phyloP scores from a whole-genome alignment of 2,329 filamentous ascomycete species.

The Monilinia polystroma region DNA sequence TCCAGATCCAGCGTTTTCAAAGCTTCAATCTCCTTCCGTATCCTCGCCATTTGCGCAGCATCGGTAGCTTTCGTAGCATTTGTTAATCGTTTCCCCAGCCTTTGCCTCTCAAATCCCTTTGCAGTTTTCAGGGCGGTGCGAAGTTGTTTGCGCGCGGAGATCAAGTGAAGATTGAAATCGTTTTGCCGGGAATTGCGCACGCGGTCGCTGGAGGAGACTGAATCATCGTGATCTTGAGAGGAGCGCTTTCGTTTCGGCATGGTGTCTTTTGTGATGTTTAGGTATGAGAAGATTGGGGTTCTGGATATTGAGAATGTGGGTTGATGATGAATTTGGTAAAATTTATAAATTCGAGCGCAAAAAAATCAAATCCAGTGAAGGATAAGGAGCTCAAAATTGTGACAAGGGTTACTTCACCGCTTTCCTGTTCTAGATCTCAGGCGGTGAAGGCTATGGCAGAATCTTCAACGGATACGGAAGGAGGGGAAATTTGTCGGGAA shows the following conservation, averaged over 20 bases:
- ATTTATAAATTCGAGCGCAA: not conserved
- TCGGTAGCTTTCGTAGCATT: constrained; percentile 48
- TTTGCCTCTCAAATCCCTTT: constrained; percentile 77
- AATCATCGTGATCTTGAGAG: constrained; percentile 22
- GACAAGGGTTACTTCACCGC: constrained; percentile 15
- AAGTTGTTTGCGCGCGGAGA: constrained; percentile 58
- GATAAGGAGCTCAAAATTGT: constrained; percentile 13
- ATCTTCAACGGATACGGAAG: not conserved
- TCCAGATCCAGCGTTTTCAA: constrained; percentile 51
- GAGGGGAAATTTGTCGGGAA: not conserved
- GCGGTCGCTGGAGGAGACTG: constrained; percentile 23
- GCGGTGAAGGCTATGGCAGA: not conserved
- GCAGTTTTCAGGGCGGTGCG: constrained; percentile 67
- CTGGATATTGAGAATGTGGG: not conserved
- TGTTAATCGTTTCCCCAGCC: constrained; percentile 60
- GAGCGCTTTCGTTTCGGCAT: constrained; percentile 61
- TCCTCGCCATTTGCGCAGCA: constrained; percentile 53
- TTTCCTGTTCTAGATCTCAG: not conserved
- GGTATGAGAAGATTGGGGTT: not conserved
- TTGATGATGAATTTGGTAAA: not conserved
- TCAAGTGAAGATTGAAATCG: constrained; percentile 50
- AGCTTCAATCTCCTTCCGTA: constrained; percentile 60
- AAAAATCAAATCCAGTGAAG: constrained; percentile 6
- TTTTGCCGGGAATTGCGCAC: constrained; percentile 42
- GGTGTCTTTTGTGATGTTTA: constrained; percentile 15